Conservation (phyloP, 225 moss, liverwort and hornwort genomes). For the Asterella californica region DNA sequence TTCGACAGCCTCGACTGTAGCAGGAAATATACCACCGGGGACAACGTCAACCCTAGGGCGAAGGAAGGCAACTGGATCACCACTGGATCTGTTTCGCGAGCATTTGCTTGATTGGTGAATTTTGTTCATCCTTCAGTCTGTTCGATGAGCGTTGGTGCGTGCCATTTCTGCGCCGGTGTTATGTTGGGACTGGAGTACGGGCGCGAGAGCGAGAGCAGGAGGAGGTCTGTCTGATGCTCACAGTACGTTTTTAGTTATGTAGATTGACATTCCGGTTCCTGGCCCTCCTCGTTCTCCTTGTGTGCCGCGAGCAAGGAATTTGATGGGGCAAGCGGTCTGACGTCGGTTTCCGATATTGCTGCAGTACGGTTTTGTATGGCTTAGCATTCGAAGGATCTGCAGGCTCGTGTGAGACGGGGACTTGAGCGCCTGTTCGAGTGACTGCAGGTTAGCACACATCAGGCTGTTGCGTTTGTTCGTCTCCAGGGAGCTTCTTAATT, state of each 20-base stretch:
- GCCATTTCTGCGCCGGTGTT: too few relatives aligned
- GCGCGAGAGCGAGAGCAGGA: too few relatives aligned
- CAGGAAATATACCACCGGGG: too few relatives aligned
- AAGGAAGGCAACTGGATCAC: too few relatives aligned
- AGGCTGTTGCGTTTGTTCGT: neutral
- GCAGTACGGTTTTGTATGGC: neutral
- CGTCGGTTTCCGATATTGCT: neutral
- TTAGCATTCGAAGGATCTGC: neutral
- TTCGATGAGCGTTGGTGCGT: too few relatives aligned
- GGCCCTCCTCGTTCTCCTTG: neutral
- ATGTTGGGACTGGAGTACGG: too few relatives aligned
- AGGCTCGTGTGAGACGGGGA: neutral
- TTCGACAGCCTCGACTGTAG: too few relatives aligned
- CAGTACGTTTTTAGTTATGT: neutral
- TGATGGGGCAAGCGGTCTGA: neutral
- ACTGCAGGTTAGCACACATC: neutral
- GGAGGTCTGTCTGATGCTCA: too few relatives aligned
- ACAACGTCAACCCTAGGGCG: too few relatives aligned
- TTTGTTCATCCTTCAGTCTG: too few relatives aligned
- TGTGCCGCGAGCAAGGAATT: neutral
- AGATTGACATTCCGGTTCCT: neutral
- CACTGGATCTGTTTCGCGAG: too few relatives aligned
- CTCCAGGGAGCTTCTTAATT: neutral
- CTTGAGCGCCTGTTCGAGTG: neutral
- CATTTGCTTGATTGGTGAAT: too few relatives aligned